Percentiles rank a stretch among this genome's conserved stretches.
Evolutionary conservation across 148 eudicot species (phyloP).

Genomic region (Chenopodium berlandieri): DNA sequence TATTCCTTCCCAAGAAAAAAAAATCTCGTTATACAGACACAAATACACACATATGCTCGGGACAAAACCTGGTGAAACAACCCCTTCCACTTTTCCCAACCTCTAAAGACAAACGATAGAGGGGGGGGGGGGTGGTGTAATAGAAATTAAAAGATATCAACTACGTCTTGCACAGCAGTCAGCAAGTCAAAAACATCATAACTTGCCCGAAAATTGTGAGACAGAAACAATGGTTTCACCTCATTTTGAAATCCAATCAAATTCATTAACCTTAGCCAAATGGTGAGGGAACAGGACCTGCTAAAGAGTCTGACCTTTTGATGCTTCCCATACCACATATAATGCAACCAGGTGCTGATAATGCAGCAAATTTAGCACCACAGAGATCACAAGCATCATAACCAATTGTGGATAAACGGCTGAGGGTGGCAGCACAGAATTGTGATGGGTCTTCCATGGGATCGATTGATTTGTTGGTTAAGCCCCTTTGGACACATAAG

Average conservation of each 20-base stretch:
- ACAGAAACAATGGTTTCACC: background rate
- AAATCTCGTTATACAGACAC: background rate
- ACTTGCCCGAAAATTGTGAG: background rate
- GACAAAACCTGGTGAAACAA: background rate
- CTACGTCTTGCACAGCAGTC: no score
- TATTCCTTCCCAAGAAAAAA: background rate
- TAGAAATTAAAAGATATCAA: background rate
- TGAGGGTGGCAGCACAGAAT: slow-evolving; percentile 94
- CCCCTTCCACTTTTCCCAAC: no score
- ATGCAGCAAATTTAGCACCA: slow-evolving; percentile 91
- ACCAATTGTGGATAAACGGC: slow-evolving; percentile 94
- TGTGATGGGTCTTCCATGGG: slow-evolving; percentile 97
- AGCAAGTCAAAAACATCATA: background rate
- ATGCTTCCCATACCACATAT: slow-evolving; percentile 99
- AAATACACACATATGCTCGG: background rate
- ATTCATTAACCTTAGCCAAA: slow-evolving; percentile 52
- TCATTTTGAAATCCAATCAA: background rate
- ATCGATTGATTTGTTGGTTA: slow-evolving; percentile 84
- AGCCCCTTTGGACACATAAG: slow-evolving; percentile 82
- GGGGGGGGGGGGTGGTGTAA: background rate
- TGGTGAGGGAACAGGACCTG: slow-evolving; percentile 84
- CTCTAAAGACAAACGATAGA: no score
- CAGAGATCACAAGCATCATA: slow-evolving; percentile 95
- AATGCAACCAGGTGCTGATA: slow-evolving; percentile 85
- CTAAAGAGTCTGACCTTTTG: slow-evolving; percentile 83